Evolutionary conservation across 129 eudicot species (phyloP).

Genomic region (Helichrysum umbraculigerum): DNA sequence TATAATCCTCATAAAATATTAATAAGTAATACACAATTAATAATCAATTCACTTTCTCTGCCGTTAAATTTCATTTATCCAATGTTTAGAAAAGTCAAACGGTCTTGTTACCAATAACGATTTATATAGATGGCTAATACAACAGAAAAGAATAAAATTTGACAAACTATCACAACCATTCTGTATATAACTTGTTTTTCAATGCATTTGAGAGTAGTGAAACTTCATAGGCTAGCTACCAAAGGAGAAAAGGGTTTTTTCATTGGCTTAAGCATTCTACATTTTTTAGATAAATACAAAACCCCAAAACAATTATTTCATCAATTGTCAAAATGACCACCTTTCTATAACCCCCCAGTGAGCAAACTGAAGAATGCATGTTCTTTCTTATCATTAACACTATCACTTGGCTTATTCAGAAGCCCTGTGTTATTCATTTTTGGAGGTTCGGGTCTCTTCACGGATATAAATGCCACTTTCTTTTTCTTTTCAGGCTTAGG

Average conservation of each 20-base stretch:
- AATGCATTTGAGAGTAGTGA: too few relatives aligned
- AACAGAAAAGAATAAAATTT: too few relatives aligned
- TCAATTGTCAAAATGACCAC: not conserved
- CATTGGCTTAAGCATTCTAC: not conserved
- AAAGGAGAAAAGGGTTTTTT: not conserved
- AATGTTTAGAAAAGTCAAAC: too few relatives aligned
- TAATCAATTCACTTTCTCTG: too few relatives aligned
- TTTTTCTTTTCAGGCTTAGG: constrained; percentile 31
- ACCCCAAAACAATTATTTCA: not conserved
- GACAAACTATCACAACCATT: too few relatives aligned
- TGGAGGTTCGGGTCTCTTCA: constrained; percentile 52
- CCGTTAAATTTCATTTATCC: too few relatives aligned
- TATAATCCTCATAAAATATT: too few relatives aligned
- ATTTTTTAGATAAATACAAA: not conserved
- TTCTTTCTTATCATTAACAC: constrained; percentile 30
- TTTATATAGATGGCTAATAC: too few relatives aligned
- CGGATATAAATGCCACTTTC: constrained; percentile 72
- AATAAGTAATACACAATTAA: too few relatives aligned
- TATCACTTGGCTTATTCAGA: constrained; percentile 30
- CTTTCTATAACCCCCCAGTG: constrained; percentile 35
- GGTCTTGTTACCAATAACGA: too few relatives aligned
- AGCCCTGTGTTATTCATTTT: constrained; percentile 23
- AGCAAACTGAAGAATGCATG: constrained; percentile 56
- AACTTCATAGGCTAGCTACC: not conserved
- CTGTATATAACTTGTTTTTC: too few relatives aligned